Evolutionary conservation across 148 eudicot species (phyloP).

Genomic region (Chenopodium album): DNA sequence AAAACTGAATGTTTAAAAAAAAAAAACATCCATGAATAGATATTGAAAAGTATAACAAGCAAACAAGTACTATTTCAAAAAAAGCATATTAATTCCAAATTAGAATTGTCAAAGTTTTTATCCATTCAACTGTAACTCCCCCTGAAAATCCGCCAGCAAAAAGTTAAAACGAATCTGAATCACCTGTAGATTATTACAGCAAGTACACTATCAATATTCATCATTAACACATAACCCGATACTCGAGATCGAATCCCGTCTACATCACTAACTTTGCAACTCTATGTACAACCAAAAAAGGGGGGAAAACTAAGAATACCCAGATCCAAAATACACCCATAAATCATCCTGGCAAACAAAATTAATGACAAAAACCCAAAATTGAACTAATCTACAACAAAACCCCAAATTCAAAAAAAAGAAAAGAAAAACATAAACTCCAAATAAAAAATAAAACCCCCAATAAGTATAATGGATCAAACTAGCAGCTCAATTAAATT

Average conservation of each 20-base stretch:
- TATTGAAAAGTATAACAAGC: constrained; percentile 21
- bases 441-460: neutral
- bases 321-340: constrained; percentile 26
- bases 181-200: constrained; percentile 3
- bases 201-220: neutral
- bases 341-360: neutral
- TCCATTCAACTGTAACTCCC: constrained; percentile 17
- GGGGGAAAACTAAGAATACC: neutral
- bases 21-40: too few species aligned
- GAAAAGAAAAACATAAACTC: neutral
- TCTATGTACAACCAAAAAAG: neutral
- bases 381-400: neutral
- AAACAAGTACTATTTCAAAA: constrained; percentile 12
- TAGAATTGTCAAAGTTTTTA: constrained; percentile 15
- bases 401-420: neutral
- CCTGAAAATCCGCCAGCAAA: constrained; percentile 19
- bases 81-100: constrained; percentile 14
- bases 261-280: too few species aligned
- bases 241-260: neutral
- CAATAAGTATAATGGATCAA: constrained; percentile 7
- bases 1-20: neutral
- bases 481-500: constrained; percentile 4
- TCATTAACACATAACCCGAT: neutral
- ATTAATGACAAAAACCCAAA: constrained; percentile 1
- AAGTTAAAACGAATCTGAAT: constrained; percentile 12